Base-by-base conservation (phyloP, 352 stramenopile species). In the Phytopythium aichiense region DNA sequence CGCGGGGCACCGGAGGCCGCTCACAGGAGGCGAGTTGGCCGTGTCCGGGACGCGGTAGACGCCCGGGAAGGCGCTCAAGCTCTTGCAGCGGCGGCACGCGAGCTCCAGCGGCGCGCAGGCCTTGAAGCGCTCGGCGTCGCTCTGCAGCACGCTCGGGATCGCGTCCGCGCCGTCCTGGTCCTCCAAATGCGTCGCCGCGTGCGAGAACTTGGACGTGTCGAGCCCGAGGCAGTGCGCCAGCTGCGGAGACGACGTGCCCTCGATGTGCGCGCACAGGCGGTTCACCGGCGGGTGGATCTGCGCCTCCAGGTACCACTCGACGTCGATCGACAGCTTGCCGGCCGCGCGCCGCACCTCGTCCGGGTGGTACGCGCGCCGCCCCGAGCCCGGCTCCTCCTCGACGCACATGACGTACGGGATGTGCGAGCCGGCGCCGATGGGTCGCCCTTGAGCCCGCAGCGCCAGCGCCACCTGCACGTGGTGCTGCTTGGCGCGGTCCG, bases 251-350 rank as follows among this genome's bases (percentile, higher is more conserved):
- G 91, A 97, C 4, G 94, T 99, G 64, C 96, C 97, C 75, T 99
- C 96, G 70, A 99, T 99, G 52, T 98, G 97, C 62, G 98, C 97
- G 59, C 97, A 99, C 62, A 99, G 76, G 73, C 98, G 97, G 64
- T 97, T 96, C 31, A 99, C 95, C 4, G 97, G 97, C 13, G 98
- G 98, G 33, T 99, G 87, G 67, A 99, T 98, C 80, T 95, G 87
- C 38, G 84, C 85, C 62, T 95, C 87, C 18, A 99, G 75, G 70
- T 99, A 99, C 95, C 95, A 99, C 67, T 98, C 94, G 7, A 98
- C 76, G 64, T 99, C 96, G 42, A 98, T 84, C 16, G 88, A 88
- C 16, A 98, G 88, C 64, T 91, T 83, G 56, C 83, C 89, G 42
- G 73, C 77, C 25, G 89, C 73, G 22, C 79, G 75, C 59, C 73